phyloP scores from a whole-genome alignment of 352 stramenopile genomes.

The Pythium periplocum region DNA sequence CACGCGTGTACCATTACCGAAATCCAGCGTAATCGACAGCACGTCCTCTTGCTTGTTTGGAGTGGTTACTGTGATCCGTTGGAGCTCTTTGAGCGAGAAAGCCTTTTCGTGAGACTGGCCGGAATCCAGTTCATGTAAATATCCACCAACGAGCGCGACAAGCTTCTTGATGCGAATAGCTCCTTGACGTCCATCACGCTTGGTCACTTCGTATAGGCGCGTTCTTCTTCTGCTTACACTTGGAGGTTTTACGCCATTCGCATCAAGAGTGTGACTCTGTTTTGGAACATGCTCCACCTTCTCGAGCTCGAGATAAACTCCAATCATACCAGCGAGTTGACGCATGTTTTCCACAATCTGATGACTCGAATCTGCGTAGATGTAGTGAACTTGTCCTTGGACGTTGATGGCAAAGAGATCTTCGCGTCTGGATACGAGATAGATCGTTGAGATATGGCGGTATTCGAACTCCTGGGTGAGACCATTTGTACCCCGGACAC shows the following conservation, averaged over 20 bases:
- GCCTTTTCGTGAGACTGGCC: slow-evolving; percentile 40
- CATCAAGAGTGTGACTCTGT: neutral
- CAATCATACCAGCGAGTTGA: slow-evolving; percentile 56
- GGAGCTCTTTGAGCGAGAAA: slow-evolving; percentile 51
- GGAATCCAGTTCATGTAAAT: neutral
- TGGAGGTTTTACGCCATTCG: no score
- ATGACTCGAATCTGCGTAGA: slow-evolving; percentile 61
- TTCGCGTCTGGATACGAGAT: slow-evolving; percentile 7
- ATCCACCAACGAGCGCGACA: neutral
- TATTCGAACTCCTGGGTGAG: slow-evolving; percentile 79
- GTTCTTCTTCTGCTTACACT: no score
- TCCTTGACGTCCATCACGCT: neutral
- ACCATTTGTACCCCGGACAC: slow-evolving; percentile 53
- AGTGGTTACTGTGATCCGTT: slow-evolving; percentile 31
- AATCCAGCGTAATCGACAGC: slow-evolving; percentile 48
- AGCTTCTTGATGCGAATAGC: neutral
- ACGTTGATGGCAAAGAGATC: slow-evolving; percentile 58
- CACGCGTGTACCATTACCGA: slow-evolving; percentile 49
- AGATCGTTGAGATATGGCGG: slow-evolving; percentile 31
- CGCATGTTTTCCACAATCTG: slow-evolving; percentile 63
- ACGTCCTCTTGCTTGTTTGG: slow-evolving; percentile 4
- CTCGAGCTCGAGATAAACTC: slow-evolving; percentile 31
- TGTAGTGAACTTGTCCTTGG: slow-evolving; percentile 62
- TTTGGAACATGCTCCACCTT: neutral
- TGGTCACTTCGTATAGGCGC: neutral